Evolutionary conservation across 129 eudicot species (phyloP).

Genomic region (Silybum marianum): DNA sequence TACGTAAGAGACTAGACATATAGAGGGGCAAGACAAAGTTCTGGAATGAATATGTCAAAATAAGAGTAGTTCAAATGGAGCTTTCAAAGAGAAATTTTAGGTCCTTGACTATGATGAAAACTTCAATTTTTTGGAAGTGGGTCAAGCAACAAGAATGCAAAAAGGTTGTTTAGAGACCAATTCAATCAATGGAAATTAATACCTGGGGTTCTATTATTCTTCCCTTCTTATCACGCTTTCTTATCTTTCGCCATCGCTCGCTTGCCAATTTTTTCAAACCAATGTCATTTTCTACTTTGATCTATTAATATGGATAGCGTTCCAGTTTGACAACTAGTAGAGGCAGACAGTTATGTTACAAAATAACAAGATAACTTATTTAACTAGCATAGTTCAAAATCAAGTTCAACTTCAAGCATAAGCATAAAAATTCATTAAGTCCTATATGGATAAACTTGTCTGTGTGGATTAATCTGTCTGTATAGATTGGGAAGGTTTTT

Average conservation of each 20-base stretch:
- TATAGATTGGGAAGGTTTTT: too few relatives aligned
- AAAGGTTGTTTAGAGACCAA: slow-evolving; percentile 30
- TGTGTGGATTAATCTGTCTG: too few relatives aligned
- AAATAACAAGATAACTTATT: background rate
- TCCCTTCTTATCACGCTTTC: slow-evolving; percentile 28
- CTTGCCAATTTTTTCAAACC: slow-evolving; percentile 27
- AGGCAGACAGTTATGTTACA: background rate
- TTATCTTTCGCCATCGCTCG: slow-evolving; percentile 26
- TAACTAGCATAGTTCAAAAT: background rate
- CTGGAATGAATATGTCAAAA: slow-evolving; percentile 17
- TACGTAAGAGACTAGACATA: background rate
- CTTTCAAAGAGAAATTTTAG: slow-evolving; percentile 26
- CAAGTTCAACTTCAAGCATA: background rate
- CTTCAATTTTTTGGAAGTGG: slow-evolving; percentile 14
- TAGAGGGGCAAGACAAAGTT: background rate
- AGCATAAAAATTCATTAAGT: too few relatives aligned
- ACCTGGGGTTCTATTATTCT: background rate
- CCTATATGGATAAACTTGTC: too few relatives aligned
- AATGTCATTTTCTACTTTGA: slow-evolving; percentile 23
- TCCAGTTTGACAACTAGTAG: slow-evolving; percentile 3
- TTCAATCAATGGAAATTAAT: slow-evolving; percentile 22
- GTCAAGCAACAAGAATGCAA: slow-evolving; percentile 25
- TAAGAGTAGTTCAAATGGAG: slow-evolving; percentile 21
- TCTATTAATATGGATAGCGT: slow-evolving; percentile 26
- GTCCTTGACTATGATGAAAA: slow-evolving; percentile 21